Evolutionary conservation across 148 eudicot species (phyloP), one percentile per base, ranked within the genome.

Genomic region (Camellia lanceoleosa): DNA sequence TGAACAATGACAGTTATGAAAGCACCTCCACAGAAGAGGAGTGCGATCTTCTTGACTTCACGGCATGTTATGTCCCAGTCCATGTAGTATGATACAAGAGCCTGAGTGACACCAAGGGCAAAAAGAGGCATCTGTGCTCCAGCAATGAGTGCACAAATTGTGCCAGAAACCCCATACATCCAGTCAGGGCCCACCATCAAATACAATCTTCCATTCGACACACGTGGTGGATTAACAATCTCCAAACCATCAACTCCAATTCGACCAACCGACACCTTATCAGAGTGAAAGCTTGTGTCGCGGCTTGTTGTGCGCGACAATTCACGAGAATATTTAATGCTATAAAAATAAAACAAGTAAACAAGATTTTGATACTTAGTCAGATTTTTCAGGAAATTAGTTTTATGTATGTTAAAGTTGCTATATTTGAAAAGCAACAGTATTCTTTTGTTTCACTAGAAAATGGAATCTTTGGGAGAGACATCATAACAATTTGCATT

Each of bases 111-210:
- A 73, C 99, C 99, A 68, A 96, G 97, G 58, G 99, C 99, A 78
- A 96, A 96, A 20, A 93, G 95, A 58, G 98, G 99, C 90, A 93
- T 86, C 78, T 90, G 93, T 0, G 99, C 87, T 73, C 99, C 99
- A 11, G 93, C 89, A 75, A 92, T 84, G 49, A 93, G 87, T 47
- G 91, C 92, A 85, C 92, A 88, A 49, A 96, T 79, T 64, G 99
- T 91, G 71, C 98, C 97, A 73, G 82, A 78, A 64, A 89, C 83
- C 43, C 93, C 98, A 68, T 96, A 92, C 68, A 60, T 78, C 99
- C 98, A 93, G 82, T 96, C 99, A 19, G 97, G 93, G 23, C 91
- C 86, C 42, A 91, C 88, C 99, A 96, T 90, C 20, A 98, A 89
- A 66, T 91, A 84, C 65, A 96, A 81, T 88, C 97, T 90, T 84